These are phyloP conservation scores for Gilbertella persicaria DNA, from an alignment of 371 early-diverging fungal genomes.

Conservation along the genomic window DNA sequence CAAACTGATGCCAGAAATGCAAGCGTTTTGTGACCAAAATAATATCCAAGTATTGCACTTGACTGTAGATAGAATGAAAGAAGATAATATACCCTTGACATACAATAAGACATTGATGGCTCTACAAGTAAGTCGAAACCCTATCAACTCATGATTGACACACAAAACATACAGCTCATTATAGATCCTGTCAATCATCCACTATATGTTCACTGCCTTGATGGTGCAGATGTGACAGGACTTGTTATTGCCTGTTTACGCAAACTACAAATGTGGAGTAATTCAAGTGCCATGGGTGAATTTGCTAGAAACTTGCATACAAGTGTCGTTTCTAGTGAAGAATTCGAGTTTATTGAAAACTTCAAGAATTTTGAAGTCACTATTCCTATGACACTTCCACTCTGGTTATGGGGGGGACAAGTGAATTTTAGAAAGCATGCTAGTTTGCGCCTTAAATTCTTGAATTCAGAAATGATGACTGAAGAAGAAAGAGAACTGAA, in stretches of 20 bases:
- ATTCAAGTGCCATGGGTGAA: slow-evolving; percentile 73
- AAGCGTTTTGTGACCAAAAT: slow-evolving; percentile 65
- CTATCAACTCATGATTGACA: not conserved
- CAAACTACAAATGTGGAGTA: slow-evolving; percentile 88
- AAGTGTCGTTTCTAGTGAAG: slow-evolving; percentile 81
- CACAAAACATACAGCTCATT: slow-evolving; percentile 54
- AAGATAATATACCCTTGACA: slow-evolving; percentile 83
- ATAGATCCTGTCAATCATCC: slow-evolving; percentile 78
- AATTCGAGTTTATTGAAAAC: slow-evolving; percentile 87
- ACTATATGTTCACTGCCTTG: slow-evolving; percentile 88
- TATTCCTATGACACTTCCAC: slow-evolving; percentile 65
- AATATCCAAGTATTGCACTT: slow-evolving; percentile 73
- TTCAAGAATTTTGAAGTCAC: slow-evolving; percentile 74
- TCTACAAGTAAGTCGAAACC: slow-evolving; percentile 60
- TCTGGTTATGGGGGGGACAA: slow-evolving; percentile 83
- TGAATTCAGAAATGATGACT: slow-evolving; percentile 54
- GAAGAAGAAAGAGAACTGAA: slow-evolving; percentile 48
- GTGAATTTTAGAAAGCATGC: slow-evolving; percentile 61
- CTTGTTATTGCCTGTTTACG: slow-evolving; percentile 84
- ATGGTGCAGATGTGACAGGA: slow-evolving; percentile 90
- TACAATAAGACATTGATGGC: slow-evolving; percentile 77
- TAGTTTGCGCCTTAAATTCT: slow-evolving; percentile 59
- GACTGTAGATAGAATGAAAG: slow-evolving; percentile 81
- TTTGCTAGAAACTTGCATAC: slow-evolving; percentile 75
- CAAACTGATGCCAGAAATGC: slow-evolving; percentile 60